These are phyloP conservation scores for Phytopythium vexans DNA, from an alignment of 352 stramenopile species.

Conservation along the genomic window DNA sequence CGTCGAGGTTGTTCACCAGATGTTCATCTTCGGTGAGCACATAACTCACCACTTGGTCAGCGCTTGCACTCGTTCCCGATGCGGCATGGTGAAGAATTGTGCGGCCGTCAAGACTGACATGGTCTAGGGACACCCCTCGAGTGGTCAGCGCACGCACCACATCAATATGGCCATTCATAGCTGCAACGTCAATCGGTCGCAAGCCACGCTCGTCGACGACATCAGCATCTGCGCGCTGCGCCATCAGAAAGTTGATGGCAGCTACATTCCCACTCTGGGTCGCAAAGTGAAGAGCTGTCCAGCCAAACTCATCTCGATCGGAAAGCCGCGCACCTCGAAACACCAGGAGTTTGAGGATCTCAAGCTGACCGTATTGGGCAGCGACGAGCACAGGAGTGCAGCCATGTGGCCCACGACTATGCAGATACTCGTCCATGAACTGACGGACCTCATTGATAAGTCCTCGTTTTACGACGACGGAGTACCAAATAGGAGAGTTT, in stretches of 20 bases:
- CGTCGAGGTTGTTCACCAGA: neutral
- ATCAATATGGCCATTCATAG: slow-evolving; percentile 11
- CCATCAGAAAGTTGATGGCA: slow-evolving; percentile 3
- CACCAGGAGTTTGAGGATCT: slow-evolving; percentile 5
- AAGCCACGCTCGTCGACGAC: neutral
- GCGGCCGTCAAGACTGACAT: neutral
- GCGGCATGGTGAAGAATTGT: slow-evolving; percentile 4
- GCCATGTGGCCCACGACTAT: neutral
- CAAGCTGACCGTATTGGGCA: slow-evolving; percentile 2
- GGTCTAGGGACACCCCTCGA: slow-evolving; percentile 4
- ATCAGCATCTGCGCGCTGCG: neutral
- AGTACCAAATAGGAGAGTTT: neutral
- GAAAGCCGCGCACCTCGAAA: neutral
- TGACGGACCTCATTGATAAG: slow-evolving; percentile 1
- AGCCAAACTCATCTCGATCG: slow-evolving; percentile 5
- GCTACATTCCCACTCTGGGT: slow-evolving; percentile 1
- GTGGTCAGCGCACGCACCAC: slow-evolving; percentile 50
- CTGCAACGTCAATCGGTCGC: neutral
- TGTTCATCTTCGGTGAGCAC: neutral
- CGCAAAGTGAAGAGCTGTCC: slow-evolving; percentile 4
- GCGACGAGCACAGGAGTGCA: slow-evolving; percentile 3
- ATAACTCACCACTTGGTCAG: neutral
- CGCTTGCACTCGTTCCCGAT: neutral
- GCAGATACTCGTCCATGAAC: slow-evolving; percentile 1
- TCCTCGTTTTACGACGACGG: neutral